Evolutionary conservation across 306 rosid species (phyloP), one percentile per base, ranked within the genome.

Genomic region (Dalbergia cultrata): DNA sequence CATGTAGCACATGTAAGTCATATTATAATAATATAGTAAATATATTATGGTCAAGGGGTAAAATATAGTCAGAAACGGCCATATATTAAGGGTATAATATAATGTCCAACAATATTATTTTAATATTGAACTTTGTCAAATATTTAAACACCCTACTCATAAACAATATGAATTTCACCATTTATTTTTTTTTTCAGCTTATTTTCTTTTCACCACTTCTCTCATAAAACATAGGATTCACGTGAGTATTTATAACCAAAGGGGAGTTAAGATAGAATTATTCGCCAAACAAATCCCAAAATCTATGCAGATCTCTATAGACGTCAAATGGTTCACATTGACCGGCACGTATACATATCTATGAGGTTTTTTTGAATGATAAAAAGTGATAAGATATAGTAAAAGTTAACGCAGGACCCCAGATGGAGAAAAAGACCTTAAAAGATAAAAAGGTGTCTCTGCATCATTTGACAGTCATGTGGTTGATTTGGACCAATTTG

Each of bases 31-130:
- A 67, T 66, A 41, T 3, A 54, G n/a, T 37, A 37, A 37, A 37
- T 37, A 16, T 54, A 17, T 54, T 54, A 33, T 61, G 18, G 60
- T 52, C 45, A 58, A 70, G 60, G 35, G 62, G 60, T 8, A 72
- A 4, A 8, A 33, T 65, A 34, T 44, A 71, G 58, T 85, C 80
- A 80, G 33, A 86, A 57, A 80, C 89, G 90, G 88, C 94, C 89
- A 79, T 86, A 65, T 82, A 82, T 80, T 72, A 76, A 80, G 90
- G 90, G 75, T 44, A 49, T 61, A 35, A 73, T 9, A 44, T 44
- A 17, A 58, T 67, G 77, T 22, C 78, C 57, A 78, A 75, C 63
- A 54, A 54, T n/a, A n/a, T n/a, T n/a, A n/a, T n/a, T n/a, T n/a
- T n/a, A n/a, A n/a, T n/a, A n/a, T n/a, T n/a, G n/a, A n/a, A n/a